phyloP scores from a whole-genome alignment of 2,329 filamentous ascomycete species.

The Fusarium devonianum region DNA sequence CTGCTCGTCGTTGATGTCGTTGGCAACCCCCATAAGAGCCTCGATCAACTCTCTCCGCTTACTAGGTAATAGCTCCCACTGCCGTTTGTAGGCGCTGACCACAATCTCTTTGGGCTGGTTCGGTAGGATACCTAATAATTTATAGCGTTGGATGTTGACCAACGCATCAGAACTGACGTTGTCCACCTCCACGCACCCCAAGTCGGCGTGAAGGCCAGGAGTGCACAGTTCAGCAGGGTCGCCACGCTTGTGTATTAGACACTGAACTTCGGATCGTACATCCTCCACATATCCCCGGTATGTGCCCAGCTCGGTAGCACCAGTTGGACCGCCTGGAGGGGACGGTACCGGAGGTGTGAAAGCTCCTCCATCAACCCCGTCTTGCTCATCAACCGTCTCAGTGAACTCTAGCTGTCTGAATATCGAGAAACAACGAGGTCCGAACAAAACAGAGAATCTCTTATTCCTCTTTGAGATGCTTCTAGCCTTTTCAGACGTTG shows the following conservation, averaged over 20 bases:
- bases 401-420: conserved; percentile 59
- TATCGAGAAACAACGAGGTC: conserved; percentile 56
- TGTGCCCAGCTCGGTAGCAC: conserved; percentile 50
- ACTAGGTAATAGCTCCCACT: conserved; percentile 48
- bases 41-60: conserved; percentile 45
- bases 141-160: conserved; percentile 46
- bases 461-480: conserved; percentile 65
- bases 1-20: conserved; percentile 46
- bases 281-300: conserved; percentile 59
- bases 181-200: conserved; percentile 44
- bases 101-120: conserved; percentile 46
- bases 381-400: conserved; percentile 49
- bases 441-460: conserved; percentile 62
- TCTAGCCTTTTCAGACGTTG: conserved; percentile 46
- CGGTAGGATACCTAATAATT: conserved; percentile 49
- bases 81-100: conserved; percentile 51
- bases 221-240: conserved; percentile 45
- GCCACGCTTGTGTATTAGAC: conserved; percentile 48
- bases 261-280: conserved; percentile 58
- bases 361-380: conserved; percentile 50
- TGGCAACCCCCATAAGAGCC: conserved; percentile 45
- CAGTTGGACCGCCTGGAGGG: conserved; percentile 45
- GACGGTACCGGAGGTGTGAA: conserved; percentile 47
- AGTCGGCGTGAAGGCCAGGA: conserved; percentile 43
- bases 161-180: conserved; percentile 39